Conservation (phyloP, 2,329 filamentous ascomycete genomes). For the Aciculosporium take region DNA sequence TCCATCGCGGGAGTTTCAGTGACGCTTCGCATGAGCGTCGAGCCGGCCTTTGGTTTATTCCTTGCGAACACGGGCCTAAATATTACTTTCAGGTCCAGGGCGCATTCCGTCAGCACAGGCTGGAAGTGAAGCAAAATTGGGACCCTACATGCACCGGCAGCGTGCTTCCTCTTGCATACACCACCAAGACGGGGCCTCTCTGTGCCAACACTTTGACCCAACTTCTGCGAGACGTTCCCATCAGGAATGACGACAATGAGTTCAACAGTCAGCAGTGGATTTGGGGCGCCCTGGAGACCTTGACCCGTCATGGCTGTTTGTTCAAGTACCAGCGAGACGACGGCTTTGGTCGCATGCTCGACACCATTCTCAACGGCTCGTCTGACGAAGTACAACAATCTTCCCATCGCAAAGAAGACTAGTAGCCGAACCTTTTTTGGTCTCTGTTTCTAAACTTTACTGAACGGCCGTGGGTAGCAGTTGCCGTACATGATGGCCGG, state of each 20-base stretch:
- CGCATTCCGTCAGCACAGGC: conserved; percentile 1
- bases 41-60: conserved; percentile 6
- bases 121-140: conserved; percentile 7
- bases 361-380: conserved; percentile 9
- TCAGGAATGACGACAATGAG: conserved; percentile 7
- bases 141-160: conserved; percentile 7
- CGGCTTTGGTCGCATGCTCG: conserved; percentile 8
- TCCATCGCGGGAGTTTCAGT: conserved; percentile 7
- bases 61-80: conserved; percentile 5
- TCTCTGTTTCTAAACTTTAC: neutral
- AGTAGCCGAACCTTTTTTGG: neutral
- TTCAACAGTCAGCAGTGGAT: conserved; percentile 9
- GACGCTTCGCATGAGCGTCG: conserved; percentile 8
- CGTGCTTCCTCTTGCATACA: conserved; percentile 7
- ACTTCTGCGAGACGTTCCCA: conserved; percentile 5
- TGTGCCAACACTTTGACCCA: conserved; percentile 2
- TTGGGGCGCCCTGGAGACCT: conserved; percentile 4
- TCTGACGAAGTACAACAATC: conserved; percentile 7
- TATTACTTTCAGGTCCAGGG: conserved; percentile 7
- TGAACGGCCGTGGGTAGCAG: neutral
- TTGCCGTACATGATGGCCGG: neutral
- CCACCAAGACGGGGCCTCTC: conserved; percentile 6
- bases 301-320: conserved; percentile 5
- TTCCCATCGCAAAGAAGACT: neutral
- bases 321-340: conserved; percentile 5